Evolutionary conservation across 2,329 filamentous ascomycete genomes (phyloP), one percentile per base, ranked within the genome.

Genomic region (Huntiella moniliformis): DNA sequence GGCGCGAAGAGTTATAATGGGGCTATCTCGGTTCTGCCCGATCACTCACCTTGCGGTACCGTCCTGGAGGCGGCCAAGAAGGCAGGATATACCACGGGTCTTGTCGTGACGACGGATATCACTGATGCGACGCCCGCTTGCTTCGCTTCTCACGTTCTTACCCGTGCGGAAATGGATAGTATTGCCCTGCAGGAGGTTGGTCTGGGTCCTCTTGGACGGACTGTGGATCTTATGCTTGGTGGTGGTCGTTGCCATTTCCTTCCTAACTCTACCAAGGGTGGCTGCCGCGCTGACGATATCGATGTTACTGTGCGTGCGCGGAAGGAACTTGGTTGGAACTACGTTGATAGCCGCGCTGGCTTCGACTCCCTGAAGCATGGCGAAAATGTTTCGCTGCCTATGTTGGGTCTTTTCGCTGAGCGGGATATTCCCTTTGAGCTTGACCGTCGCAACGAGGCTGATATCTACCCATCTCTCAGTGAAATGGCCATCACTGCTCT

Each of bases 81-180:
- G 54, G 82, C 83, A 6, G 91, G 91, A 11, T 96, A 95, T 59
- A 79, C 77, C 63, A 98, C 91, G 2, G 91, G 91, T 0, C 63
- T 98, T 52, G 91, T 96, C 2, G 91, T 95, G 28, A 98, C 91
- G 1, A 98, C 91, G 0, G 76, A 88, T 51, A 77, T 96, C 51
- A 95, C 91, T 3, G 91, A 98, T 64, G 91, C 91, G 3, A 98
- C 91, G 1, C 91, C 91, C 1, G 91, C 91, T 1, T 93, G 85
- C 61, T 98, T 98, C 60, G 86, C 85, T 3, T 77, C 83, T 40
- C 91, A 96, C 58, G 91, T 86, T 12, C 77, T 85, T 51, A 67
- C 75, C 52, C 76, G 91, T 42, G 65, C 70, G 50, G 83, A 93
- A 63, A 82, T 92, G 60, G 87, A 96, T 60, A 73, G 81, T 43